A percentile compares a stretch with the other conserved stretches of the same genome.
phyloP scores from a whole-genome alignment of 257 asterid genomes.

The Jasminum sambac region DNA sequence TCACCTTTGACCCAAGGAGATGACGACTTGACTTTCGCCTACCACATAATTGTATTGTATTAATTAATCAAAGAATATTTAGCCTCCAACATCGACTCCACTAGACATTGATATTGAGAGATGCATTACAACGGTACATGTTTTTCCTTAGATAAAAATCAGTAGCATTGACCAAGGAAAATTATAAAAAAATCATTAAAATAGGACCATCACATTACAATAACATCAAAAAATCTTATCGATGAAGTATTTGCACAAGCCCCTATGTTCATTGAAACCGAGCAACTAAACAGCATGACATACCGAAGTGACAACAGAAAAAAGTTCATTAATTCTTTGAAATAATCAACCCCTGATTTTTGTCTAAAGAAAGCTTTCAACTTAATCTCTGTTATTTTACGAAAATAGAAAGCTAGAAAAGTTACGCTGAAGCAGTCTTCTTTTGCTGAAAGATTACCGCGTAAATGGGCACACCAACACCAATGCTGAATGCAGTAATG shows the following conservation, averaged over 20 bases:
- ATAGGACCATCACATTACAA: not conserved
- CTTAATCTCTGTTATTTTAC: conserved; percentile 33
- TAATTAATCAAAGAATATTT: too few relatives aligned
- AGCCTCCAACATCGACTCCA: too few relatives aligned
- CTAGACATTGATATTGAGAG: too few relatives aligned
- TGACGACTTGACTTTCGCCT: too few relatives aligned
- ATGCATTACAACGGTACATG: too few relatives aligned
- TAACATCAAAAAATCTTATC: conserved; percentile 24
- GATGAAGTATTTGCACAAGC: conserved; percentile 2
- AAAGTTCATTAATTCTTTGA: conserved; percentile 15
- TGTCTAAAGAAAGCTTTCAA: conserved; percentile 27
- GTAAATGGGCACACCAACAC: conserved; percentile 65
- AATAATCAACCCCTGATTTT: conserved; percentile 17
- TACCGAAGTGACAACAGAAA: conserved; percentile 12
- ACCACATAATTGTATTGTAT: too few relatives aligned
- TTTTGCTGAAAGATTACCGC: conserved; percentile 82
- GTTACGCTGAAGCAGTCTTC: conserved; percentile 69
- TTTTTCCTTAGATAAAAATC: not conserved
- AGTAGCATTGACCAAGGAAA: not conserved
- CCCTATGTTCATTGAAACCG: conserved; percentile 17
- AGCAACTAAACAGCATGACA: conserved; percentile 15
- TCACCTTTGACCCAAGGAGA: too few relatives aligned
- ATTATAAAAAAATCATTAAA: not conserved
- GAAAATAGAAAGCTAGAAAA: conserved; percentile 17
- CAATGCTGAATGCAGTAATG: conserved; percentile 47